Conservation (phyloP, 2,329 filamentous ascomycete genomes). For the Zymoseptoria ardabiliae region DNA sequence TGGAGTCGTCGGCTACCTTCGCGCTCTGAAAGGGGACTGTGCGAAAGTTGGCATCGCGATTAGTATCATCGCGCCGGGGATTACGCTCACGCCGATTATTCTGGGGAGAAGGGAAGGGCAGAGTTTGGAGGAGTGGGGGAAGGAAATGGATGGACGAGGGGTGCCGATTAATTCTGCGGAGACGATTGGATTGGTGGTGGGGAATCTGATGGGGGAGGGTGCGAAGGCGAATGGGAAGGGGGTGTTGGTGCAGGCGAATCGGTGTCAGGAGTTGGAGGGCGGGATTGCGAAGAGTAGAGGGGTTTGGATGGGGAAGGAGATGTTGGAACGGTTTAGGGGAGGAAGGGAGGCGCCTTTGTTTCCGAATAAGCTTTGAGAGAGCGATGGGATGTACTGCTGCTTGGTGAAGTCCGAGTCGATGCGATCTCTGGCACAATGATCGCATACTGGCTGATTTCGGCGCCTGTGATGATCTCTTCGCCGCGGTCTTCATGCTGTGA, state of each 20-base stretch:
- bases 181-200: constrained; percentile 39
- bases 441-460: no score
- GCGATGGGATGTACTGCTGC: background rate
- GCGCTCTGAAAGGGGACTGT: constrained; percentile 44
- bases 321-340: constrained; percentile 43
- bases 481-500: no score
- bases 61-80: constrained; percentile 42
- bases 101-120: constrained; percentile 28
- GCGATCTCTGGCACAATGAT: no score
- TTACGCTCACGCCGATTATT: constrained; percentile 43
- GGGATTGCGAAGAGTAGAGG: constrained; percentile 40
- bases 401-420: no score
- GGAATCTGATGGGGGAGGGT: constrained; percentile 39
- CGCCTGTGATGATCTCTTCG: no score
- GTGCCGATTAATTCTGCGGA: constrained; percentile 43
- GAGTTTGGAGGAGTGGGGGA: constrained; percentile 35
- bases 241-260: constrained; percentile 37
- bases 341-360: constrained; percentile 33
- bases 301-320: constrained; percentile 45
- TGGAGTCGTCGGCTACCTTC: constrained; percentile 44
- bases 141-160: constrained; percentile 37
- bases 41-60: constrained; percentile 40
- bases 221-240: constrained; percentile 40
- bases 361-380: constrained; percentile 24
- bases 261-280: constrained; percentile 36